These are phyloP conservation scores for Amorphotheca resinae DNA, from an alignment of 495 filamentous ascomycete species.

Conservation along the genomic window DNA sequence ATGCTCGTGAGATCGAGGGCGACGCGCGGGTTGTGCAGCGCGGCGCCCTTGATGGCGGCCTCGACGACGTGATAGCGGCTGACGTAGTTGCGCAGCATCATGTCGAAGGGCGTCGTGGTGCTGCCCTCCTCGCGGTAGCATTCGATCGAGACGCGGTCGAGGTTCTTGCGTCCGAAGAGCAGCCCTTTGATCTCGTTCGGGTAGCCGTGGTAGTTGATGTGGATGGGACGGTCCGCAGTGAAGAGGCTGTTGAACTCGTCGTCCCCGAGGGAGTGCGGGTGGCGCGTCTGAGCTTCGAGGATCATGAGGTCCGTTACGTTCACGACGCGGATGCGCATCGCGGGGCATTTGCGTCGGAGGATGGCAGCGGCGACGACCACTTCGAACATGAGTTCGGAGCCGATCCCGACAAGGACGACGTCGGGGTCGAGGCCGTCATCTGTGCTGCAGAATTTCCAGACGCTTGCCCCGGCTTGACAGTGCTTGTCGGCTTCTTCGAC, in stretches of 20 bases:
- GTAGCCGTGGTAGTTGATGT: slow-evolving; percentile 68
- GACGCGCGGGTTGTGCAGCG: slow-evolving; percentile 39
- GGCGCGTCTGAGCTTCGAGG: slow-evolving; percentile 42
- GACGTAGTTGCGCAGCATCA: slow-evolving; percentile 57
- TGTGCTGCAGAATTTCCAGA: slow-evolving; percentile 55
- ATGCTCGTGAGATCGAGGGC: slow-evolving; percentile 33
- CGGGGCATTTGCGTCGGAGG: slow-evolving; percentile 38
- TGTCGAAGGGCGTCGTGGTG: slow-evolving; percentile 64
- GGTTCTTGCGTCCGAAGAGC: slow-evolving; percentile 43
- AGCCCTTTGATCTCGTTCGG: slow-evolving; percentile 48
- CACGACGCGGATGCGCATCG: slow-evolving; percentile 48
- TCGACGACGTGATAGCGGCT: slow-evolving; percentile 51
- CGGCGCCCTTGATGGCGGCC: slow-evolving; percentile 39
- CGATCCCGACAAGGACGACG: slow-evolving; percentile 57
- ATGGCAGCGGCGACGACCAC: slow-evolving; percentile 51
- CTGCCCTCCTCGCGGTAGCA: slow-evolving; percentile 60
- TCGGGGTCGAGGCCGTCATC: slow-evolving; percentile 48
- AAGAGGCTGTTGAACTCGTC: slow-evolving; percentile 48
- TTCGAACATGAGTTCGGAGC: slow-evolving; percentile 60
- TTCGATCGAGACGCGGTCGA: slow-evolving; percentile 42
- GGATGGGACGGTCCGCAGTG: slow-evolving; percentile 43
- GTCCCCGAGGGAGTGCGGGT: slow-evolving; percentile 47
- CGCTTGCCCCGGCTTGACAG: slow-evolving; percentile 48
- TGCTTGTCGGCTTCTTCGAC: slow-evolving; percentile 53
- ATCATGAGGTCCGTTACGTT: slow-evolving; percentile 70